Base-by-base conservation (phyloP, 345 rosid genomes). In the Odontarrhena argentea region DNA sequence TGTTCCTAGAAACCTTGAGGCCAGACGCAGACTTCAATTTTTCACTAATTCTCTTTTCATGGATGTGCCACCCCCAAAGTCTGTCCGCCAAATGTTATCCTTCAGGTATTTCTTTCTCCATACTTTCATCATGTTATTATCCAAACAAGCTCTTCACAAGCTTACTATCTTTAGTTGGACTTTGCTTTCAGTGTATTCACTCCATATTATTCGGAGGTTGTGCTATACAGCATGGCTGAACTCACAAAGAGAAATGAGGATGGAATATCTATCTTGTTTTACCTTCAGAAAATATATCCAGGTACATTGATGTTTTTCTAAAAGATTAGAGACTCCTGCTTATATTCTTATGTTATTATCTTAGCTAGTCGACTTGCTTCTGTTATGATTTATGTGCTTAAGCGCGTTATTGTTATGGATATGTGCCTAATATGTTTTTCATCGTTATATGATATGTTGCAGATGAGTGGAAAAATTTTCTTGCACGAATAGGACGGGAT, bases 401-500 rank as follows among this genome's bases (percentile, higher is more conserved):
- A 52, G 61, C 47, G 24, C 18, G 12, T 15, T 51, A 49, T 55
- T 30, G 5, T 65, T 25, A 22, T 74, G 34, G 51, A 53, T 67
- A 36, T 10, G 50, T 37, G 63, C 38, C 68, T 46, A 28, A 22
- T 54, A 30, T 67, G 34, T 60, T 74, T 55, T 11, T 74, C 53
- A n/a, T 45, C n/a, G 46, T n/a, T 46, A 44, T 52, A 55, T 70
- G 40, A 52, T 73, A 55, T 81, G 8, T 26, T 66, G 74, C 73
- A 93, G 99, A 94, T 83, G 99, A 94, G 80, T 94, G 99, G 99
- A 91, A 76, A 74, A 94, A 94, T 74, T 94, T 94, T 70, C 97
- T 94, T 59, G 86, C 91, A 64, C 90, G 99, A 68, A 94, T 94
- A 69, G 97, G 97, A n/a, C 95, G 88, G 34, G 94, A 91, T 83